These are phyloP conservation scores for Penicillium sclerotiorum DNA, from an alignment of 2,329 filamentous ascomycete genomes.

Conservation along the genomic window DNA sequence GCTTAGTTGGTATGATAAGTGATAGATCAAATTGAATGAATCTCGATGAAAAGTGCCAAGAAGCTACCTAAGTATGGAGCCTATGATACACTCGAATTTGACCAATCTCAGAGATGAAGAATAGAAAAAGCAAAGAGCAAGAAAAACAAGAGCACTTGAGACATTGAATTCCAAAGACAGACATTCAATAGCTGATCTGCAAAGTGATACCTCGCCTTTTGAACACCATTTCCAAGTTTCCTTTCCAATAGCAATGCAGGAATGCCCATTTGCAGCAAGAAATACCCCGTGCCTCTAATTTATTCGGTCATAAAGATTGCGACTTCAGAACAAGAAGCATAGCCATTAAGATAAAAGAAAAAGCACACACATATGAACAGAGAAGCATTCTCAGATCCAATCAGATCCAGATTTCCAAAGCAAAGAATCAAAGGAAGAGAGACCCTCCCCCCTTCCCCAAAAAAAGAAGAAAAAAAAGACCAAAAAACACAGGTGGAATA, in stretches of 20 bases:
- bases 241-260: conserved; percentile 4
- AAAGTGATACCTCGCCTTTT: conserved; percentile 4
- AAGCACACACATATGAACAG: background rate
- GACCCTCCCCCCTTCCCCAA: too few species aligned
- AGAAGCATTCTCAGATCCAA: background rate
- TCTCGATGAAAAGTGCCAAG: background rate
- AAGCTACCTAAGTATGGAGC: background rate
- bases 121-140: background rate
- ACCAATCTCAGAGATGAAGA: background rate
- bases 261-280: conserved; percentile 8
- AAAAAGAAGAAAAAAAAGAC: background rate
- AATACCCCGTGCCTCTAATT: conserved; percentile 18
- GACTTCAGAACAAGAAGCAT: too few species aligned
- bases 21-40: conserved; percentile 1
- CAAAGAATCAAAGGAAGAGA: background rate
- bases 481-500: background rate
- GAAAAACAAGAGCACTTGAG: background rate
- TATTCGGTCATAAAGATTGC: too few species aligned
- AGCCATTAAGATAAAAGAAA: conserved; percentile 1
- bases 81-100: conserved; percentile 14
- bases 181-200: background rate
- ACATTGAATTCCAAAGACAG: background rate
- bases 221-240: conserved; percentile 5
- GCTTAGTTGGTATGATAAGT: conserved; percentile 12
- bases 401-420: background rate